Base-by-base conservation (phyloP, 208 protist genomes). In the Crithidia fasciculata region DNA sequence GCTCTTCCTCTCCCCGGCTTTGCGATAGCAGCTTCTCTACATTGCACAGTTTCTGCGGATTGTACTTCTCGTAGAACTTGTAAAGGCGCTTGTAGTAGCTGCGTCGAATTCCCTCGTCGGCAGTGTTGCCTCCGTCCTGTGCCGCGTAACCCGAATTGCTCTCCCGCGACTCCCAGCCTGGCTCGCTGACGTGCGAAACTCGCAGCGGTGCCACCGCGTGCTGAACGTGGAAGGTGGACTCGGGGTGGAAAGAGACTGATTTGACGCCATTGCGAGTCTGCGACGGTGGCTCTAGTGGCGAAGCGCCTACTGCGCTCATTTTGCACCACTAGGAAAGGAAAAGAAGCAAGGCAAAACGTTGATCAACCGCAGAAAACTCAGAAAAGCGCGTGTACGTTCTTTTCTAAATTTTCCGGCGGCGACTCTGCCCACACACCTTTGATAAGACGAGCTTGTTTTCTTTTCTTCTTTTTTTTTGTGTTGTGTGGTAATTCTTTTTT, bases 41-140 rank as follows among this genome's bases (percentile, higher is more conserved):
- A 63, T 80, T 63, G 53, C 74, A 65, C 36, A 93, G 58, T 56
- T 95, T 95, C 41, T 83, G 61, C 6, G 90, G 87, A 57, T 95
- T 92, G 73, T 95, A 95, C 53, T 81, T 80, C 61, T 84, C 73
- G 67, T 95, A 95, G 61, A 95, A 95, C 12, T 62, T 72, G 54
- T 82, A 80, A n/a, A 95, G 72, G 15, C 89, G 76, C 37, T 61
- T 63, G 71, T 80, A 83, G 57, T 89, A 91, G 45, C 72, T 62
- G 5, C 80, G 57, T 5, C 66, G 63, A 39, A 78, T 74, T 15
- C 69, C 61, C 40, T 85, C 83, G 41, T 72, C 59, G 12, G 57
- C 49, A 40, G 40, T 61, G 36, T 80, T 70, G 12, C 67, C 54
- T 7, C 69, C 73, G 28, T 78, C 63, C 55, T 86, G 80, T 3